Conservation (phyloP, 129 eudicot species). For the sunflower (Helianthus annuus) region HanXRQr2.0-SUNRISE NC_035441.2:74923451-74923950, state of each 20-base stretch:
- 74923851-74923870: background rate
- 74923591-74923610: too few relatives aligned
- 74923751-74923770: constrained; percentile 57
- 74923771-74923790: constrained; percentile 60
- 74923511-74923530: background rate
- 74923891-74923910: background rate
- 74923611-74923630: too few relatives aligned
- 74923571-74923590: too few relatives aligned
- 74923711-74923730: constrained; percentile 59
- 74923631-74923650: constrained; percentile 20
- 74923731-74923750: constrained; percentile 65
- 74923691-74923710: constrained; percentile 58
- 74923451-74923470: constrained; percentile 46
- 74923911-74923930: constrained; percentile 18
- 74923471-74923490: constrained; percentile 40
- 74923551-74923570: background rate
- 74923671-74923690: constrained; percentile 39
- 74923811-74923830: constrained; percentile 74
- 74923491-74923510: constrained; percentile 33
- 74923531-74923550: background rate
- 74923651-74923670: constrained; percentile 42
- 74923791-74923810: constrained; percentile 56
- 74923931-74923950: constrained; percentile 62
- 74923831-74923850: constrained; percentile 44
- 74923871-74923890: background rate